phyloP scores from a whole-genome alignment of 2,329 filamentous ascomycete species.

The Purpureocillium takamizusanense region DNA sequence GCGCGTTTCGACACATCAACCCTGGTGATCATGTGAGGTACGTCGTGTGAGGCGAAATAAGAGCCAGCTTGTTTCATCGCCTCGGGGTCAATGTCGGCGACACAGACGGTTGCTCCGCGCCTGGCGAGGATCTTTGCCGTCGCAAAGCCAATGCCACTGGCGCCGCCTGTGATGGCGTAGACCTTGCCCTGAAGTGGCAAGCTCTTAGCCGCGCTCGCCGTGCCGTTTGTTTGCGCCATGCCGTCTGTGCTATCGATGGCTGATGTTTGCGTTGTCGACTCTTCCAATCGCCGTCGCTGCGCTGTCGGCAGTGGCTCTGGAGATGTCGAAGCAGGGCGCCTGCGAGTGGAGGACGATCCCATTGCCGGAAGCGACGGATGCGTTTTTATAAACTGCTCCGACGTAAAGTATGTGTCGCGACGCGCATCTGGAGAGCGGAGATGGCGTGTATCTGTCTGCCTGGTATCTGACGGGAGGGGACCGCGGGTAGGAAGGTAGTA shows the following conservation, averaged over 20 bases:
- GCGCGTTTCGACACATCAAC: constrained; percentile 37
- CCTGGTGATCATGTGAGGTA: constrained; percentile 21
- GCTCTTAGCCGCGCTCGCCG: no score
- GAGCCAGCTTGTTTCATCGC: constrained; percentile 19
- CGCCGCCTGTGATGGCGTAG: constrained; percentile 21
- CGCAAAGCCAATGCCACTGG: constrained; percentile 30
- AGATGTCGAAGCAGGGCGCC: no score
- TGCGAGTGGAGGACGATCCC: no score
- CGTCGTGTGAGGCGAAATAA: constrained; percentile 16
- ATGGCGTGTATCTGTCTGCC: no score
- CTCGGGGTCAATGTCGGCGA: constrained; percentile 26
- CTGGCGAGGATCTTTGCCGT: constrained; percentile 26
- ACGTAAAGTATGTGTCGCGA: no score
- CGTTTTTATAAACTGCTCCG: no score
- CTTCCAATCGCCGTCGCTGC: background rate
- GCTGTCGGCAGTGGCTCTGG: no score
- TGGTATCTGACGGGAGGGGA: no score
- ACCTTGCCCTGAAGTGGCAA: constrained; percentile 12
- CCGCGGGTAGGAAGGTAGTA: no score
- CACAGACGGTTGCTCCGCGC: constrained; percentile 25
- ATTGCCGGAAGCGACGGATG: no score
- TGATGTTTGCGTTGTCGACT: background rate
- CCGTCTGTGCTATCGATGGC: background rate
- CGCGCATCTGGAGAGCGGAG: no score
- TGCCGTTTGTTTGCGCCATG: background rate